These are phyloP conservation scores for Cystobasidium slooffiae DNA, from an alignment of 1,284 basidiomycete genomes.

Conservation along the genomic window DNA sequence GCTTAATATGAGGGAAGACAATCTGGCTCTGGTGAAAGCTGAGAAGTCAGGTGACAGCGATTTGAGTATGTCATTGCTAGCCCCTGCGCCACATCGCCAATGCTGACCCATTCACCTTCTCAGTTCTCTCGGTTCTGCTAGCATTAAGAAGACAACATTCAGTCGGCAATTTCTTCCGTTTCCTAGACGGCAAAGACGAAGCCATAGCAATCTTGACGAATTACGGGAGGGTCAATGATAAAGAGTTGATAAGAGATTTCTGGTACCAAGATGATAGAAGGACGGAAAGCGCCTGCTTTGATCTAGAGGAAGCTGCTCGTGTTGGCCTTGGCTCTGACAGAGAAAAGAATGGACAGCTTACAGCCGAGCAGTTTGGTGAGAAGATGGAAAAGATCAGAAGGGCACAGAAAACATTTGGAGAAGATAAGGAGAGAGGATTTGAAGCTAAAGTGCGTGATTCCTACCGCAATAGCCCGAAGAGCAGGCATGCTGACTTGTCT, in stretches of 20 bases:
- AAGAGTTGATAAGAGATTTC: conserved; percentile 90
- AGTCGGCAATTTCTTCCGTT: conserved; percentile 89
- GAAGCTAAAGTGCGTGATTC: conserved; percentile 75
- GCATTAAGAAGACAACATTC: conserved; percentile 80
- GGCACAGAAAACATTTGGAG: conserved; percentile 88
- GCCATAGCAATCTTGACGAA: conserved; percentile 80
- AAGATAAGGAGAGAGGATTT: conserved; percentile 86
- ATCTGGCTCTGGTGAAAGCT: conserved; percentile 83
- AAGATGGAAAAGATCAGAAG: conserved; percentile 74
- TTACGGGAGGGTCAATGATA: conserved; percentile 85
- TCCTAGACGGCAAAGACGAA: conserved; percentile 81
- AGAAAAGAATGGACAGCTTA: not conserved
- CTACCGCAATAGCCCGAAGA: too few relatives aligned
- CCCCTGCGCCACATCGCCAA: not conserved
- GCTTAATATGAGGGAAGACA: conserved; percentile 91
- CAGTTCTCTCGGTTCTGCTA: conserved; percentile 88
- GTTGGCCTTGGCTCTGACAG: conserved; percentile 48
- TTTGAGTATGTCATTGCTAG: conserved; percentile 66
- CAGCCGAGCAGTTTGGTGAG: conserved; percentile 67
- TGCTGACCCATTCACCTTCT: not conserved
- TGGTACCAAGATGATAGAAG: conserved; percentile 97
- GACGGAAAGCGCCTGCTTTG: conserved; percentile 84
- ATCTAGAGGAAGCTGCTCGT: conserved; percentile 75
- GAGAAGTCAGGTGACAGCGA: conserved; percentile 95
- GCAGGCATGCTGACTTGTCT: not conserved